Evolutionary conservation across 192 early-diverging fungal genomes (phyloP).

Genomic region (Obelidium mucronatum): DNA sequence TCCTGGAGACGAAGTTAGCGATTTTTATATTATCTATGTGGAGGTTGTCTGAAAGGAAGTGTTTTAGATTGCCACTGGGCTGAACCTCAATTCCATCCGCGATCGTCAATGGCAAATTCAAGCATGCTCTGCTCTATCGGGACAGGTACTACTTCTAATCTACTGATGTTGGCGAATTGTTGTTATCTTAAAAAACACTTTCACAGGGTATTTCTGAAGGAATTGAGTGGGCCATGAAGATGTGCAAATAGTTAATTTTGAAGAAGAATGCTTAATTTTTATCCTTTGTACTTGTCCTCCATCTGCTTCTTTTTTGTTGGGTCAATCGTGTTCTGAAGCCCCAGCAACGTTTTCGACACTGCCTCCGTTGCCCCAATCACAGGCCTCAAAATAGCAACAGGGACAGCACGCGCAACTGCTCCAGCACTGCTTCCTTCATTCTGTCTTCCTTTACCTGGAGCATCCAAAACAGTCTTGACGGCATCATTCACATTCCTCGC

Average conservation of each 20-base stretch:
- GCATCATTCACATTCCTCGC: constrained; percentile 82
- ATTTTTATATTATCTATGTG: neutral
- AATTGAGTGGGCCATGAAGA: constrained; percentile 66
- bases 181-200: too few species aligned
- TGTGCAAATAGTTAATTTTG: constrained; percentile 30
- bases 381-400: constrained; percentile 90
- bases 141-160: too few species aligned
- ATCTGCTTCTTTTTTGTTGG: constrained; percentile 76
- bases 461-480: constrained; percentile 87
- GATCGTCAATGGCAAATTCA: constrained; percentile 68
- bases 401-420: constrained; percentile 80
- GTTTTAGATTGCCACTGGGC: constrained; percentile 60
- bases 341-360: constrained; percentile 88
- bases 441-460: constrained; percentile 57
- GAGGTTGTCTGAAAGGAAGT: neutral
- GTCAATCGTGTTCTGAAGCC: constrained; percentile 91
- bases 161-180: too few species aligned
- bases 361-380: constrained; percentile 97
- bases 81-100: constrained; percentile 63
- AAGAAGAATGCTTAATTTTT: neutral
- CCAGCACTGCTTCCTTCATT: constrained; percentile 35
- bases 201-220: constrained; percentile 63
- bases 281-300: constrained; percentile 71
- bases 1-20: constrained; percentile 57
- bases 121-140: constrained; percentile 60